phyloP scores from a whole-genome alignment of 2,329 filamentous ascomycete genomes.

The Epichloe coenophiala region DNA sequence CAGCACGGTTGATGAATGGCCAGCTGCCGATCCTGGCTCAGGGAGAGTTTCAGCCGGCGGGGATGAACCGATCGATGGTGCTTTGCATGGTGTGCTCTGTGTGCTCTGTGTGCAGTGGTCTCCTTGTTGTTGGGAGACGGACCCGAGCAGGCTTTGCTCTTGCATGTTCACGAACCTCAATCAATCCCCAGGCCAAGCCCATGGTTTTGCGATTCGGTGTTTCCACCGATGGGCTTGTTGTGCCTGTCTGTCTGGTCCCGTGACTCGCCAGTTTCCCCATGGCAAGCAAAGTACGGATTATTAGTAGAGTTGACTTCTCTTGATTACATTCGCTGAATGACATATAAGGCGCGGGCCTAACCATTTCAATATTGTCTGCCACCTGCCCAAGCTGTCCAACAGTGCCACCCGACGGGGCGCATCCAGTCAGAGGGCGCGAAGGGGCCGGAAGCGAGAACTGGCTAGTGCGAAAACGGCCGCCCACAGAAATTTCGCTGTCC shows the following conservation, averaged over 20 bases:
- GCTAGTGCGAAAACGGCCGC: neutral
- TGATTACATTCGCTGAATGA: neutral
- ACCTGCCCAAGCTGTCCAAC: neutral
- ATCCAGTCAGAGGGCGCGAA: neutral
- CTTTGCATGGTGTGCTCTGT: no score
- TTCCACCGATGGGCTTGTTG: no score
- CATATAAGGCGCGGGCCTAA: neutral
- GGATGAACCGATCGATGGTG: no score
- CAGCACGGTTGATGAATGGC: neutral
- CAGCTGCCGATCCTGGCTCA: neutral
- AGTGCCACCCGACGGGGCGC: neutral
- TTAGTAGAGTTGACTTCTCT: no score
- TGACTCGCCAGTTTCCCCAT: neutral
- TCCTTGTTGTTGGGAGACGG: no score
- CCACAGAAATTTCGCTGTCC: neutral
- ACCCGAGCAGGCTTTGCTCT: no score
- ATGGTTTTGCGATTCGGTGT: neutral
- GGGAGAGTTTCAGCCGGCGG: no score
- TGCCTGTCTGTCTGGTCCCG: neutral
- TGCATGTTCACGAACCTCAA: no score
- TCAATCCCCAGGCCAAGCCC: no score
- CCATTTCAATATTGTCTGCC: neutral
- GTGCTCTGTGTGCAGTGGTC: no score
- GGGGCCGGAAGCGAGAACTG: neutral
- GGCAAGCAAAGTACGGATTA: neutral